phyloP scores from a whole-genome alignment of 1,284 basidiomycete species.

The Tylopilus sp. region DNA sequence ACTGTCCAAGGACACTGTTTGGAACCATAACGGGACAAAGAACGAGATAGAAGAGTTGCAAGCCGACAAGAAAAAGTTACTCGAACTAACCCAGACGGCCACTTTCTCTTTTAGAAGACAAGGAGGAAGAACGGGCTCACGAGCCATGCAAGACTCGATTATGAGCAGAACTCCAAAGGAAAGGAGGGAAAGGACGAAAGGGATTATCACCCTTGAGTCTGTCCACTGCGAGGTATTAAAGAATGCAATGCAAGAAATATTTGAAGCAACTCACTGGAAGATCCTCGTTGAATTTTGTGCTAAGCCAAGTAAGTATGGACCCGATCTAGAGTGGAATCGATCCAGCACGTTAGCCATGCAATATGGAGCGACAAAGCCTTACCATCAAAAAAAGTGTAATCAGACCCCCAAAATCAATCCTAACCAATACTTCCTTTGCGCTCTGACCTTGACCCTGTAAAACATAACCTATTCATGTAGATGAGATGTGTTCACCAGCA shows the following conservation, averaged over 20 bases:
- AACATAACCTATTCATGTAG: not conserved
- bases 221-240: constrained; percentile 16
- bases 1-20: constrained; percentile 26
- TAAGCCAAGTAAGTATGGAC: constrained; percentile 26
- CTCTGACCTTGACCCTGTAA: constrained; percentile 24
- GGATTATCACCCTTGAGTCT: constrained; percentile 15
- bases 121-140: constrained; percentile 22
- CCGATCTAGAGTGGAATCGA: constrained; percentile 15
- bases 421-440: constrained; percentile 19
- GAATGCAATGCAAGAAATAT: not conserved
- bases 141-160: constrained; percentile 18
- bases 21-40: constrained; percentile 31
- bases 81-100: constrained; percentile 22
- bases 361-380: not conserved
- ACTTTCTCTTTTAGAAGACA: constrained; percentile 22
- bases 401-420: constrained; percentile 30
- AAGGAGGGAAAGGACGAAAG: constrained; percentile 20
- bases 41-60: constrained; percentile 30
- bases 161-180: constrained; percentile 18
- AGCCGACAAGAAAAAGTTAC: constrained; percentile 21
- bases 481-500: too few species aligned
- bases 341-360: not conserved
- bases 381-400: constrained; percentile 20
- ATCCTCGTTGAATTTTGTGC: constrained; percentile 30
- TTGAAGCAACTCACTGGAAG: constrained; percentile 15